Evolutionary conservation across 345 rosid genomes (phyloP).

Genomic region (Ceriops tagal): DNA sequence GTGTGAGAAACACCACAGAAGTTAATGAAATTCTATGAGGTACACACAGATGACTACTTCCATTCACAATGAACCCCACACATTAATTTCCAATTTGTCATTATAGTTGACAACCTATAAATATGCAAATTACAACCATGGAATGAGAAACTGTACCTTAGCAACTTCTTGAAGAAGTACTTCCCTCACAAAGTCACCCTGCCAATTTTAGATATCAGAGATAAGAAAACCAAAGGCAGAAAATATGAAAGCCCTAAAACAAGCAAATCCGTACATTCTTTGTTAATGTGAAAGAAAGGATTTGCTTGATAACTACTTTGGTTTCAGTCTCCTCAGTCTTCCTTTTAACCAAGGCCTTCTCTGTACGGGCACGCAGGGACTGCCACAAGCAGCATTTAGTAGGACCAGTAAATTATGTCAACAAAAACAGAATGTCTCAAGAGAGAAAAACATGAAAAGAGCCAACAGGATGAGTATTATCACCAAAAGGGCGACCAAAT

Average conservation of each 20-base stretch:
- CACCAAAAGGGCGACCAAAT: neutral
- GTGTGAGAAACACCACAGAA: no score
- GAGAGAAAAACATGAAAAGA: neutral
- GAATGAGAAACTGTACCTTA: slow-evolving; percentile 48
- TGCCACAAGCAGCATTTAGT: slow-evolving; percentile 27
- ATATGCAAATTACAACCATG: neutral
- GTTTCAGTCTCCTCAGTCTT: slow-evolving; percentile 46
- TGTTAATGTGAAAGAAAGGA: slow-evolving; percentile 75
- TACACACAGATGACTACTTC: no score
- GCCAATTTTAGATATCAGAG: slow-evolving; percentile 24
- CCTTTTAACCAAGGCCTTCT: slow-evolving; percentile 49
- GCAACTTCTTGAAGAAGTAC: slow-evolving; percentile 79
- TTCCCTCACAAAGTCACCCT: slow-evolving; percentile 88
- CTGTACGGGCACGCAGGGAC: slow-evolving; percentile 78
- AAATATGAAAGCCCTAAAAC: neutral
- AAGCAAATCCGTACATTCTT: slow-evolving; percentile 43
- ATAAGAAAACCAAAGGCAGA: slow-evolving; percentile 3
- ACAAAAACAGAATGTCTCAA: slow-evolving; percentile 1
- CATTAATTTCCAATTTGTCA: no score
- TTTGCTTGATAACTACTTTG: slow-evolving; percentile 51
- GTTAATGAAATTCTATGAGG: no score
- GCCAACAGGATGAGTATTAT: neutral
- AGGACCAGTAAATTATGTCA: slow-evolving; percentile 2
- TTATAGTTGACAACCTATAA: no score
- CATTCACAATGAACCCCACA: no score